A percentile compares a stretch with the other conserved stretches of the same genome.
Evolutionary conservation across 176 grass and related monocot species (phyloP).

Genomic region (Aechmea fasciata): DNA sequence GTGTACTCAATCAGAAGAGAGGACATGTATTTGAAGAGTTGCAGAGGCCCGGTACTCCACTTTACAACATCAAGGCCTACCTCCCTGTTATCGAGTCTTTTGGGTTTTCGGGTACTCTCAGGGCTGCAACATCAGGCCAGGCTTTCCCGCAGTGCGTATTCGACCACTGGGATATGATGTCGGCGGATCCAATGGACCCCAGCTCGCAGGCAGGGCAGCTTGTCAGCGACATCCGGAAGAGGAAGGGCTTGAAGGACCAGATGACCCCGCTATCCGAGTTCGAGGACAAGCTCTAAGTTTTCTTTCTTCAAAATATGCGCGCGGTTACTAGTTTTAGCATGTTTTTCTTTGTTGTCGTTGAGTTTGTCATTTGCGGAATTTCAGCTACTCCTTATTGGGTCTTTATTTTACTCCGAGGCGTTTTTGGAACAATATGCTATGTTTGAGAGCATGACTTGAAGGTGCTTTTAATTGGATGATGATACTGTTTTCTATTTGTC

Average conservation of each 20-base stretch:
- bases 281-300: slow-evolving; percentile 55
- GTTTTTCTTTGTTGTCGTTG: not conserved
- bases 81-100: slow-evolving; percentile 56
- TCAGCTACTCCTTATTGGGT: not conserved
- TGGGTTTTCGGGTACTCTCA: slow-evolving; percentile 31
- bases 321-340: not conserved
- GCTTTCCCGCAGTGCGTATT: slow-evolving; percentile 55
- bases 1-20: slow-evolving; percentile 31
- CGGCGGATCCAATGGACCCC: slow-evolving; percentile 41
- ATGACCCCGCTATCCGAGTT: slow-evolving; percentile 64
- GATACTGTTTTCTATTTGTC: too few species aligned
- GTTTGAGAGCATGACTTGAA: too few species aligned
- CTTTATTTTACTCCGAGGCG: not conserved
- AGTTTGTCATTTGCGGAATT: not conserved
- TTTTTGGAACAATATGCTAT: not conserved
- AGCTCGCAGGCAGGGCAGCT: slow-evolving; percentile 28
- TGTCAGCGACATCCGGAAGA: slow-evolving; percentile 39
- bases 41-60: slow-evolving; percentile 42
- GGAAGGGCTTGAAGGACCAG: slow-evolving; percentile 66
- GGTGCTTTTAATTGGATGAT: too few species aligned
- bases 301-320: not conserved
- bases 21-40: slow-evolving; percentile 57
- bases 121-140: slow-evolving; percentile 55
- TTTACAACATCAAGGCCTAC: slow-evolving; percentile 33
- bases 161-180: slow-evolving; percentile 70